Evolutionary conservation across 2,329 filamentous ascomycete species (phyloP).

Genomic region (Phaeoacremonium minimum): DNA sequence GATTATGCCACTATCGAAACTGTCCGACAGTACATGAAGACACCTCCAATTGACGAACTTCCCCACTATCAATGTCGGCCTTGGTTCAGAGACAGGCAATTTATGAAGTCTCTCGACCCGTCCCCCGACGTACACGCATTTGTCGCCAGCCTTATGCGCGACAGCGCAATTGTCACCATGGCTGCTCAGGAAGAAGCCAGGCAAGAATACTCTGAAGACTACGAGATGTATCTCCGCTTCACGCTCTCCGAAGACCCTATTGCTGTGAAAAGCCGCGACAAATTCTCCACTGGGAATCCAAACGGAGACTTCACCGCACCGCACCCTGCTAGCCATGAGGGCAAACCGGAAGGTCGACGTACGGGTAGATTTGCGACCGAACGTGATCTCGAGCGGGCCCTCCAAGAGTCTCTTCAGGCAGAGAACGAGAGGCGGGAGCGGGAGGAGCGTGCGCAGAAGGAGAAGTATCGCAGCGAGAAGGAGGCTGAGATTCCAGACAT

Average conservation of each 20-base stretch:
- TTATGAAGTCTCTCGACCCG: conserved; percentile 35
- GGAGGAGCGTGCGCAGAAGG: conserved; percentile 58
- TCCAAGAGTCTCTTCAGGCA: conserved; percentile 67
- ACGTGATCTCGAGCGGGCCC: conserved; percentile 66
- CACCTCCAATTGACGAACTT: conserved; percentile 50
- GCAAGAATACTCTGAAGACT: conserved; percentile 40
- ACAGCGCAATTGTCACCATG: conserved; percentile 30
- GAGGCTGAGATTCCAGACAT: conserved; percentile 72
- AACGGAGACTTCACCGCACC: conserved; percentile 25
- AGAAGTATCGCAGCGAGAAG: conserved; percentile 70
- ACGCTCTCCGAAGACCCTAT: conserved; percentile 51
- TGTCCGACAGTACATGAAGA: conserved; percentile 46
- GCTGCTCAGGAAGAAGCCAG: conserved; percentile 33
- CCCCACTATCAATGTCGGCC: conserved; percentile 40
- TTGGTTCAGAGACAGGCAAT: conserved; percentile 44
- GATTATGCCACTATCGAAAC: conserved; percentile 44
- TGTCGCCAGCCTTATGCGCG: conserved; percentile 38
- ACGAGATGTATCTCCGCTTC: conserved; percentile 49
- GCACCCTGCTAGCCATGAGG: conserved; percentile 41
- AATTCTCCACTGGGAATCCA: conserved; percentile 38
- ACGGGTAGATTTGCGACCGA: conserved; percentile 62
- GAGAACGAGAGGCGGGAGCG: conserved; percentile 68
- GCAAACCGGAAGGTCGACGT: conserved; percentile 52
- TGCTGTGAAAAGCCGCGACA: conserved; percentile 51
- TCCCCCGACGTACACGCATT: conserved; percentile 37